Evolutionary conservation across 768 basidiomycete species (phyloP), one percentile per base, ranked within the genome.

Genomic region (Leccinum variicolor): DNA sequence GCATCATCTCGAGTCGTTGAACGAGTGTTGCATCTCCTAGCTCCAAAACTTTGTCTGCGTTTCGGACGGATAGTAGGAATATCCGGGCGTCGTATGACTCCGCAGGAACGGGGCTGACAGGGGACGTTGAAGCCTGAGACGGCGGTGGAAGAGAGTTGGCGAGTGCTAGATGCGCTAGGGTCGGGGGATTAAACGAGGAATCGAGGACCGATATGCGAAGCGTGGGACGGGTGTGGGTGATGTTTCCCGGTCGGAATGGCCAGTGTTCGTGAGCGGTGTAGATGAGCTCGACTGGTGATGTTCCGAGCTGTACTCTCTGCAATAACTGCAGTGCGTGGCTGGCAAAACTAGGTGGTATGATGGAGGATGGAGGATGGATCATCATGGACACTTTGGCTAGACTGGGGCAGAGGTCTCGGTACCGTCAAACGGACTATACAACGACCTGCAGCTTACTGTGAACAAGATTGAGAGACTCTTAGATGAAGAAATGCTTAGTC

Each of bases 151-250:
- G 56, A 4, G 80, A 73, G 57, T 81, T 83, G 26, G 84, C 85
- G 49, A 98, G 84, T 3, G 89, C 87, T 53, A 88, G 78, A 71
- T 98, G 94, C 0, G 94, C 92, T 23, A 81, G 69, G 3, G 92
- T 94, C 1, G 95, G 95, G 3, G 94, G 94, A 66, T 98, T 96
- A 75, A 92, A 98, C 1, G 92, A 94, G 1, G 93, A 88, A 65
- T 97, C 95, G 39, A 97, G 79, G n/a, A 95, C 76, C 4, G 88
- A 80, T 49, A 95, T 79, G 53, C 77, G 79, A 34, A 86, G 67
- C 3, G 69, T 67, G 15, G 58, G 56, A 17, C 50, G 47, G 3
- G 56, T 21, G 51, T 55, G 62, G 10, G 6, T 51, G 19, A 26
- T 59, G 31, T 21, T 62, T 31, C 33, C 68, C 2, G 66, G 72